Evolutionary conservation across 169 alveolate species (phyloP), one percentile per base, ranked within the genome.

Genomic region (Hammondia hammondi): DNA sequence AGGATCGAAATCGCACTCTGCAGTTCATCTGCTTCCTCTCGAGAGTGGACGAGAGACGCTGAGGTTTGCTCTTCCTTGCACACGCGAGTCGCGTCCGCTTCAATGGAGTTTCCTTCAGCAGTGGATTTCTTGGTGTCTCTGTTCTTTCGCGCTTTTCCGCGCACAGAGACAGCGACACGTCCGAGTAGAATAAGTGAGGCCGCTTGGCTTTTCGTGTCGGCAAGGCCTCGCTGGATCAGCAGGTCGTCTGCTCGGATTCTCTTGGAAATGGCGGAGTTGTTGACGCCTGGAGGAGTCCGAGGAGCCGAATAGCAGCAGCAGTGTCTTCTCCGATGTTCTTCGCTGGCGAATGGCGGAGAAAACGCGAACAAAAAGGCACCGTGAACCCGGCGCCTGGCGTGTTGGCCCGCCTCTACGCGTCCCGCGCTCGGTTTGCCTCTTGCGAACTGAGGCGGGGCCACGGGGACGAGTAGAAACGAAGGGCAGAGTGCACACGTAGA

Each of bases 201-300:
- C 10, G 87, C 93, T 57, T 57, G 46, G 37, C 93, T 88, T 14
- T 84, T 82, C 56, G 84, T 88, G n/a, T 45, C 93, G 14, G 85
- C 93, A 37, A 88, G 17, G 67, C 82, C 93, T 45, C 32, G 48
- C 39, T 24, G 67, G 35, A 88, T 67, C 24, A 88, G 93, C 35
- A 88, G 45, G 19, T 88, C 93, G 45, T 88, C 93, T 4, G 93
- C 93, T 3, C 93, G 93, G 29, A 52, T 29, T 71, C 37, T 88
- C 46, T 29, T 17, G n/a, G 52, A 9, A 17, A 9, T 21, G 21
- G 56, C 61, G 61, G 89, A 29, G 3, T 12, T 21, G 24, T 52
- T 7, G 61, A 52, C 24, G 19, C 10, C 19, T 52, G 61, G 61
- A 52, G 61, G 10, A 10, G 12, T 52, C 61, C 10, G 61, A 7